Percentiles rank a stretch among this genome's conserved stretches.
phyloP scores from a whole-genome alignment of 257 asterid species.

The Jasminum sambac region DNA sequence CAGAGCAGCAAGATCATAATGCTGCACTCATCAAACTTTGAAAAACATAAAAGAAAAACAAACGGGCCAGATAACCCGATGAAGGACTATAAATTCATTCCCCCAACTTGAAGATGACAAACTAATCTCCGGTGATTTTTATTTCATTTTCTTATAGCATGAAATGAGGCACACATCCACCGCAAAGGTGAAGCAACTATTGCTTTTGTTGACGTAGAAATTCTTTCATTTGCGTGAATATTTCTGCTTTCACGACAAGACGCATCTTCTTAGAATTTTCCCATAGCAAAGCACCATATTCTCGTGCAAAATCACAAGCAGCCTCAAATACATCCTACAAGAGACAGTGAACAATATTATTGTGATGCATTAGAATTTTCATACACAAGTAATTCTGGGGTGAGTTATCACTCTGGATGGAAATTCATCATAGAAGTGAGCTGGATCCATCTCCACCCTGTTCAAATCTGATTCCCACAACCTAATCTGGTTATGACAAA shows the following conservation, averaged over 20 bases:
- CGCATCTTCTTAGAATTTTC: conserved; percentile 76
- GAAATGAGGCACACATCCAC: neutral
- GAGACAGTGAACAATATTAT: conserved; percentile 1
- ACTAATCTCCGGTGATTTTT: too few relatives aligned
- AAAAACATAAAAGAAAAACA: too few relatives aligned
- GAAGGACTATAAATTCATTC: too few relatives aligned
- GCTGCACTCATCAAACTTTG: too few relatives aligned
- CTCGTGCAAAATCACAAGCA: conserved; percentile 87
- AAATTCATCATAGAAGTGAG: conserved; percentile 75
- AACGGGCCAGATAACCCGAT: too few relatives aligned
- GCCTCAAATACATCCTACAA: conserved; percentile 81
- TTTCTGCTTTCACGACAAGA: conserved; percentile 76
- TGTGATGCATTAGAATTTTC: neutral
- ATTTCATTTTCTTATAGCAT: too few relatives aligned
- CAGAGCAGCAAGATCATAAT: too few relatives aligned
- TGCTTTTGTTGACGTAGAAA: conserved; percentile 73
- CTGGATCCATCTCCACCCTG: conserved; percentile 74
- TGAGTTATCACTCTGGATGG: conserved; percentile 66
- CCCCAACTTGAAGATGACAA: too few relatives aligned
- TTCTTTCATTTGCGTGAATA: conserved; percentile 72
- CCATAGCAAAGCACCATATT: conserved; percentile 79
- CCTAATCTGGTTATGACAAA: conserved; percentile 54
- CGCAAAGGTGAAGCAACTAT: conserved; percentile 21
- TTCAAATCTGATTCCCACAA: conserved; percentile 95
- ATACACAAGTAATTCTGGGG: neutral